Conservation (phyloP, 1,284 basidiomycete genomes). For the Malassezia obtusa region DNA sequence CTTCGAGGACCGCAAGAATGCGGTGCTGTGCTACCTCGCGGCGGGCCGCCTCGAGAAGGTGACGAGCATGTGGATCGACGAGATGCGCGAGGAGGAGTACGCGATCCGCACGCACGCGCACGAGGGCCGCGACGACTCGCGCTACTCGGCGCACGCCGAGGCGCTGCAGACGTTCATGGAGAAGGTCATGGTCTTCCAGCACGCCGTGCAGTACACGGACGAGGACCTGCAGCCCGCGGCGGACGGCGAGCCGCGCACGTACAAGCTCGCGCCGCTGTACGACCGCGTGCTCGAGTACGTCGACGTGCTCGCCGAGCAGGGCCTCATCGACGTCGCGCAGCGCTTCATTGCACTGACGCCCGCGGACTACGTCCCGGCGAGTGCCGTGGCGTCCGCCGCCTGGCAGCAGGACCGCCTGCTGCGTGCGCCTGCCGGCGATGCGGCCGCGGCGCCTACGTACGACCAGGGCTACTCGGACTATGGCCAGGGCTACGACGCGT, state of each 20-base stretch:
- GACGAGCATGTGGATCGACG: slow-evolving; percentile 83
- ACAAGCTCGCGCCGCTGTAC: slow-evolving; percentile 76
- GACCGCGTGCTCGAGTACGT: slow-evolving; percentile 94
- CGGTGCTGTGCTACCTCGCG: slow-evolving; percentile 75
- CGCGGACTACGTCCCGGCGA: slow-evolving; percentile 57
- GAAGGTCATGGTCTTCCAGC: slow-evolving; percentile 88
- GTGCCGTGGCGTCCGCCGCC: slow-evolving; percentile 9
- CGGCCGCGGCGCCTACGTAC: neutral
- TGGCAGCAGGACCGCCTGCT: slow-evolving; percentile 19
- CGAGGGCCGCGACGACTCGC: slow-evolving; percentile 21
- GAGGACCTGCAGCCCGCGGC: slow-evolving; percentile 57
- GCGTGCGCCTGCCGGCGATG: slow-evolving; percentile 7
- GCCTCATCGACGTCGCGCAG: slow-evolving; percentile 71
- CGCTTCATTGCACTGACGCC: slow-evolving; percentile 74
- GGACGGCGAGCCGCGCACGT: slow-evolving; percentile 56
- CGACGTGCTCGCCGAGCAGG: slow-evolving; percentile 79
- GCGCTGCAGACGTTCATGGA: slow-evolving; percentile 91
- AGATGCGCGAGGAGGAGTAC: slow-evolving; percentile 74
- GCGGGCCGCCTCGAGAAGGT: slow-evolving; percentile 79
- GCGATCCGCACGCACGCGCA: slow-evolving; percentile 23
- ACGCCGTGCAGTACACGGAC: slow-evolving; percentile 78
- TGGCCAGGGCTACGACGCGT: neutral
- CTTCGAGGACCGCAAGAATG: slow-evolving; percentile 61
- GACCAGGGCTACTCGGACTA: slow-evolving; percentile 18
- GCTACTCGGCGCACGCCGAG: slow-evolving; percentile 73